These are phyloP conservation scores for Gynandropsis gynandra DNA, from an alignment of 345 rosid species.

Conservation along the genomic window DNA sequence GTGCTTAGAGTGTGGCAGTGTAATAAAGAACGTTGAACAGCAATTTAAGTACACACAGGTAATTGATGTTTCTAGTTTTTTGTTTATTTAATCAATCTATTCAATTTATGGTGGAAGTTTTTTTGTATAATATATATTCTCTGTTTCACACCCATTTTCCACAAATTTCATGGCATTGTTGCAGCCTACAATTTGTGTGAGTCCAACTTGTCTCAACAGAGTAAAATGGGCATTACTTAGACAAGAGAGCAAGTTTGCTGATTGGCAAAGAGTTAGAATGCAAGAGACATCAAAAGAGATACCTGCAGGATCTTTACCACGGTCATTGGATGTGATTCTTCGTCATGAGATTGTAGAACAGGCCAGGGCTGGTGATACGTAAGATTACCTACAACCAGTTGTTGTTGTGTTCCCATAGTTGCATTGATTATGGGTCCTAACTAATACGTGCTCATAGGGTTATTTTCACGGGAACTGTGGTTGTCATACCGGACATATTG, in stretches of 20 bases:
- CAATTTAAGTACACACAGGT: slow-evolving; percentile 97
- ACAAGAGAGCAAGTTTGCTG: slow-evolving; percentile 94
- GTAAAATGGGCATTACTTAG: slow-evolving; percentile 77
- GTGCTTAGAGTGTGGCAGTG: slow-evolving; percentile 76
- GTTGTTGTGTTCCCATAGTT: neutral
- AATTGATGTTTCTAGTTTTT: neutral
- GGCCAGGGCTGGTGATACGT: slow-evolving; percentile 98
- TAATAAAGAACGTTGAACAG: slow-evolving; percentile 81
- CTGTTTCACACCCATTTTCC: neutral
- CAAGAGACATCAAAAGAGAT: slow-evolving; percentile 98
- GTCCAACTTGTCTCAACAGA: slow-evolving; percentile 58
- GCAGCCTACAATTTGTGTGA: slow-evolving; percentile 82
- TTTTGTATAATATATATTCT: neutral
- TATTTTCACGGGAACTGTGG: slow-evolving; percentile 81
- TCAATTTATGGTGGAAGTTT: neutral
- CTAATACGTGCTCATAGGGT: slow-evolving; percentile 44
- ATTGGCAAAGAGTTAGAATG: slow-evolving; percentile 98
- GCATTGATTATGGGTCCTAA: neutral
- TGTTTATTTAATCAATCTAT: neutral
- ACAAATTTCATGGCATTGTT: neutral
- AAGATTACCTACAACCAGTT: slow-evolving; percentile 19
- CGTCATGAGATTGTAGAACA: slow-evolving; percentile 97
- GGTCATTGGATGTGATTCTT: slow-evolving; percentile 87
- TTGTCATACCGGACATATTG: slow-evolving; percentile 86
- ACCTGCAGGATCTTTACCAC: slow-evolving; percentile 93